These are phyloP conservation scores for Ogataea saltuana DNA, from an alignment of 805 yeast genomes.

Conservation along the genomic window DNA sequence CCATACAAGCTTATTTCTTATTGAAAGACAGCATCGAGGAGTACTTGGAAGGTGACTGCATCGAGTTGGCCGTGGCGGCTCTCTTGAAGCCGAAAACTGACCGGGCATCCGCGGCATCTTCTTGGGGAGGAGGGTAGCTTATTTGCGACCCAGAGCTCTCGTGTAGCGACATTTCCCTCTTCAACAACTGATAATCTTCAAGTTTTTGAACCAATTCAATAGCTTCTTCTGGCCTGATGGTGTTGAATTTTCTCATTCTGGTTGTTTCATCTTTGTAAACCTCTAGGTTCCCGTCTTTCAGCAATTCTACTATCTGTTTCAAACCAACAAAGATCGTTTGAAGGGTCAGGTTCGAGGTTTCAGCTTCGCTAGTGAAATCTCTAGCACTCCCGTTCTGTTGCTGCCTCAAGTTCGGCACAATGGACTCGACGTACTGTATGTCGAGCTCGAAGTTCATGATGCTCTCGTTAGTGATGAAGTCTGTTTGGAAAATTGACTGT, in stretches of 20 bases:
- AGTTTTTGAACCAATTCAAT: constrained; percentile 57
- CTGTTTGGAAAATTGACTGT: constrained; percentile 53
- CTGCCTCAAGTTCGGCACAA: constrained; percentile 42
- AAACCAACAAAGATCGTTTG: constrained; percentile 76
- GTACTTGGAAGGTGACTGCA: constrained; percentile 22
- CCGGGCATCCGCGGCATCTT: constrained; percentile 20
- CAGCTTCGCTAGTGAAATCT: constrained; percentile 18
- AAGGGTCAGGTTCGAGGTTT: constrained; percentile 45
- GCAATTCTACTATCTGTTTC: constrained; percentile 73
- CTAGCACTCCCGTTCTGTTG: constrained; percentile 19
- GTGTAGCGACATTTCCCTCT: constrained; percentile 15
- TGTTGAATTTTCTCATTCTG: constrained; percentile 67
- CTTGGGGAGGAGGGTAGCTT: constrained; percentile 5
- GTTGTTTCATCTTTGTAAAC: constrained; percentile 58
- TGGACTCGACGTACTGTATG: constrained; percentile 69
- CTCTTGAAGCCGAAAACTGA: constrained; percentile 32
- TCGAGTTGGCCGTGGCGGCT: constrained; percentile 17
- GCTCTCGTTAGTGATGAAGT: constrained; percentile 61
- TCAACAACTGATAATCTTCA: constrained; percentile 32
- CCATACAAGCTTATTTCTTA: constrained; percentile 8
- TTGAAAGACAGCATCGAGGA: constrained; percentile 26
- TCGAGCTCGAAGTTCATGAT: constrained; percentile 76
- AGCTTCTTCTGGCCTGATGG: constrained; percentile 75
- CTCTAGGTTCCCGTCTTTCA: constrained; percentile 63
- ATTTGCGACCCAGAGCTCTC: constrained; percentile 8